phyloP scores from a whole-genome alignment of 2,329 filamentous ascomycete species.

The Fusarium liriodendri region DNA sequence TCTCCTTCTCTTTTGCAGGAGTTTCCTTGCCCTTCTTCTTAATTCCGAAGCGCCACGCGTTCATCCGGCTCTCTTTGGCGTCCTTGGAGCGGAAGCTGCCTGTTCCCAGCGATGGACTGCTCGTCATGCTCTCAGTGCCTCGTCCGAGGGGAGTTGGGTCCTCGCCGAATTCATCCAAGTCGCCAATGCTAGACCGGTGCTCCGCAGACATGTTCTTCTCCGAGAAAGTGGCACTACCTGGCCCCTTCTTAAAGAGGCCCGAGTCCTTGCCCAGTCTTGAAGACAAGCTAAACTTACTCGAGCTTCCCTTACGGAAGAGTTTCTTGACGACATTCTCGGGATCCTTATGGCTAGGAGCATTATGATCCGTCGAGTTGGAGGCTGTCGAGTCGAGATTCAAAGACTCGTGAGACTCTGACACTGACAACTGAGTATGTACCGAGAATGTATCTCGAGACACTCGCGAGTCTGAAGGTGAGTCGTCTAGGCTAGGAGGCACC shows the following conservation, averaged over 20 bases:
- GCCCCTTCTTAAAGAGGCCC: slow-evolving; percentile 68
- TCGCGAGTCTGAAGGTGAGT: slow-evolving; percentile 64
- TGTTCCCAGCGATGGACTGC: slow-evolving; percentile 67
- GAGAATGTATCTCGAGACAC: slow-evolving; percentile 68
- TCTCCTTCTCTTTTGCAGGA: slow-evolving; percentile 59
- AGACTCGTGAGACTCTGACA: slow-evolving; percentile 71
- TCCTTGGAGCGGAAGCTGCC: slow-evolving; percentile 57
- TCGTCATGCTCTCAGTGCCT: slow-evolving; percentile 67
- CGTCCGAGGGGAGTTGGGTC: slow-evolving; percentile 57
- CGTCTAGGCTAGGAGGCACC: slow-evolving; percentile 51
- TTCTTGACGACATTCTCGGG: slow-evolving; percentile 69
- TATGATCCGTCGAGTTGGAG: slow-evolving; percentile 68
- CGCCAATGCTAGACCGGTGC: slow-evolving; percentile 67
- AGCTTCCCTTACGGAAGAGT: slow-evolving; percentile 73
- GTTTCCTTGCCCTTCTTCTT: slow-evolving; percentile 69
- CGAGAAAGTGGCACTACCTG: slow-evolving; percentile 66
- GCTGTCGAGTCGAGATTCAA: slow-evolving; percentile 64
- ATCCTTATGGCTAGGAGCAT: slow-evolving; percentile 58
- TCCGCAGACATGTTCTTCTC: slow-evolving; percentile 68
- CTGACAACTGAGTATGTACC: slow-evolving; percentile 67
- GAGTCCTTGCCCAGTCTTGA: slow-evolving; percentile 67
- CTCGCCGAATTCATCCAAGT: slow-evolving; percentile 64
- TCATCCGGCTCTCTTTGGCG: slow-evolving; percentile 60
- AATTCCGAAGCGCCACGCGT: slow-evolving; percentile 67
- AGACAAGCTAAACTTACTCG: slow-evolving; percentile 73